phyloP scores from a whole-genome alignment of 352 stramenopile species.

The Phytophthora ohioensis region DNA sequence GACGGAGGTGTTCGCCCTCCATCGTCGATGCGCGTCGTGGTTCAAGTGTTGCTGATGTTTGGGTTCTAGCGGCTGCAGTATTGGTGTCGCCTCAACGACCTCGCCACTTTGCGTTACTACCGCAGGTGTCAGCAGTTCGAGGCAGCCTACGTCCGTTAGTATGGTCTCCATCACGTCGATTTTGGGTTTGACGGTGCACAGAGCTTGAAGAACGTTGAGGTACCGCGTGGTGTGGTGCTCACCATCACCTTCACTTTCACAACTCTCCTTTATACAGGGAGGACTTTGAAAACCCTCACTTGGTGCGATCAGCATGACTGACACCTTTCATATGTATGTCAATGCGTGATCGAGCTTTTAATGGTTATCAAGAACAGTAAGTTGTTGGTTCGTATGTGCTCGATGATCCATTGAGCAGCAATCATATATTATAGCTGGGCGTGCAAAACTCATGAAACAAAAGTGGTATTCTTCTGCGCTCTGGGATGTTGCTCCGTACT shows the following conservation, averaged over 20 bases:
- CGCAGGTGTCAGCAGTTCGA: slow-evolving; percentile 10
- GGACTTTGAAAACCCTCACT: neutral
- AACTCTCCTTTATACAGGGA: slow-evolving; percentile 7
- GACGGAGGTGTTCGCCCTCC: slow-evolving; percentile 23
- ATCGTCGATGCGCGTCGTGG: slow-evolving; percentile 42
- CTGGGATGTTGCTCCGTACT: too few relatives aligned
- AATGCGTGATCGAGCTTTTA: too few relatives aligned
- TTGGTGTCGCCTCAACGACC: neutral
- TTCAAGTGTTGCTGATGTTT: slow-evolving; percentile 12
- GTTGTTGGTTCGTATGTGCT: too few relatives aligned
- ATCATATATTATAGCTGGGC: too few relatives aligned
- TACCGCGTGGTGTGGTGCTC: slow-evolving; percentile 11
- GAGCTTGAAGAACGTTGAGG: slow-evolving; percentile 9
- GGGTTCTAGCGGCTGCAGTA: neutral
- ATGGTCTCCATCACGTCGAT: slow-evolving; percentile 20
- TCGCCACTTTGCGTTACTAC: slow-evolving; percentile 3
- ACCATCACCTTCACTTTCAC: slow-evolving; percentile 11
- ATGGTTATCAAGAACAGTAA: too few relatives aligned
- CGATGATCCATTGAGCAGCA: too few relatives aligned
- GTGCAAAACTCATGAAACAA: too few relatives aligned
- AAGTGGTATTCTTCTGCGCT: too few relatives aligned
- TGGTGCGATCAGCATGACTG: too few relatives aligned
- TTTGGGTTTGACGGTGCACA: neutral
- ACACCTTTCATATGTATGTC: too few relatives aligned
- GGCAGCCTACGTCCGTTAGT: neutral